Conservation (phyloP, 192 early-diverging fungal genomes). For the Linnemannia zychae region DNA sequence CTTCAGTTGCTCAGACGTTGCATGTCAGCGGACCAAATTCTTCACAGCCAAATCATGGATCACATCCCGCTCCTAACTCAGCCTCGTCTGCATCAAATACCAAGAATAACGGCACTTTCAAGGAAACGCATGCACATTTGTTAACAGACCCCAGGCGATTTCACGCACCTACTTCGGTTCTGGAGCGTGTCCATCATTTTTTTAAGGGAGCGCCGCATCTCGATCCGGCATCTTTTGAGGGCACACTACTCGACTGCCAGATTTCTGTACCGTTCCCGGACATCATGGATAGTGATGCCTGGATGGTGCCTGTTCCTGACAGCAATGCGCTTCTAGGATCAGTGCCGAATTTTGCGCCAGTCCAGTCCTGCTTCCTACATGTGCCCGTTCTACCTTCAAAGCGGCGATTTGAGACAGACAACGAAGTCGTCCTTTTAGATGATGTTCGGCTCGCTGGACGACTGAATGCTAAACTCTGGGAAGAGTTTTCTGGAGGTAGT, state of each 20-base stretch:
- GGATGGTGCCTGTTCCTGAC: slow-evolving; percentile 16
- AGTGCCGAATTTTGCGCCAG: slow-evolving; percentile 3
- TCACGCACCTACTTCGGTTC: slow-evolving; percentile 28
- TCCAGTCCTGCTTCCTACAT: slow-evolving; percentile 49
- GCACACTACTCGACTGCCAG: slow-evolving; percentile 6
- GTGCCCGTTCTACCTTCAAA: slow-evolving; percentile 50
- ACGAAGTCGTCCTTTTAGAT: slow-evolving; percentile 40
- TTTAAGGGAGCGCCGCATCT: slow-evolving; percentile 39
- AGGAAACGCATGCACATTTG: slow-evolving; percentile 8
- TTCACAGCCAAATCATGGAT: background rate
- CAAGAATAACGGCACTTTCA: slow-evolving; percentile 11
- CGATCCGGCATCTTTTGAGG: slow-evolving; percentile 46
- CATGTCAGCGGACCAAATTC: slow-evolving; percentile 13
- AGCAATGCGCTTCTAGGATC: background rate
- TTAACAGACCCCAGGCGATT: slow-evolving; percentile 39
- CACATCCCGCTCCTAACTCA: background rate
- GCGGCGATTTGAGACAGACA: slow-evolving; percentile 42
- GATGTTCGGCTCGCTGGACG: slow-evolving; percentile 42
- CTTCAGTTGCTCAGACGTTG: background rate
- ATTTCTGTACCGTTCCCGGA: slow-evolving; percentile 47
- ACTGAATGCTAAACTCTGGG: slow-evolving; percentile 44
- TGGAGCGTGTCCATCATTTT: slow-evolving; percentile 29
- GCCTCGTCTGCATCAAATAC: background rate
- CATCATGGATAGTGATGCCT: slow-evolving; percentile 51
- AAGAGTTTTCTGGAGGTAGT: slow-evolving; percentile 47